Base-by-base conservation (phyloP, 2,329 filamentous ascomycete genomes). In the Fusarium torulosum region DNA sequence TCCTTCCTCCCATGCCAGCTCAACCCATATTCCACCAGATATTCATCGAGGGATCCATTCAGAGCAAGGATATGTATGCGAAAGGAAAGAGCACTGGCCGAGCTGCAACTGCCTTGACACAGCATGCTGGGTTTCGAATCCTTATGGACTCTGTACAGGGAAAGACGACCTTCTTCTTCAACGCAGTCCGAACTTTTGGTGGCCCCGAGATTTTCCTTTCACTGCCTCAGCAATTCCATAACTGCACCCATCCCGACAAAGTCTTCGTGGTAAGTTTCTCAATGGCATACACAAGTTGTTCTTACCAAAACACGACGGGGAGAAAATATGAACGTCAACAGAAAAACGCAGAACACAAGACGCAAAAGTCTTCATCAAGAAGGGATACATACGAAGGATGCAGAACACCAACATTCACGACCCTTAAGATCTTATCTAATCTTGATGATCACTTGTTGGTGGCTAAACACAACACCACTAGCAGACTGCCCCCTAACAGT, bases 381-480 rank as follows among this genome's bases (percentile, higher is more conserved):
- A 27, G 25, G 9, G 10, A 27, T 27, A 11, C 10, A 27, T 3
- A 27, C 25, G 10, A 27, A 27, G 10, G 15, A 35, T 35, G 33
- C 7, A 17, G 8, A 17, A 7, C 17, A 17, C 42, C 31, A 49
- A 50, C 43, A 50, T 10, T 10, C 9, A 37, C 9, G 35, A n/a
- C 17, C 33, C 33, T 37, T 37, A 14, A 4, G 43, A 63, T 63
- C 58, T 63, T 57, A 63, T 63, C 58, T 63, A 41, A 63, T 63
- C 59, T 45, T 7, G 50, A 58, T 57, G 21, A 63, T 45, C 38
- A 25, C 9, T 20, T 7, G 14, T n/a, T 27, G 43, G 42, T 25
- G 10, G 23, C 41, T 17, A 37, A 17, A n/a, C 21, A 31, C 19
- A 23, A 47, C 31, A 47, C 42, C 37, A 31, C 31, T 49, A 45